Percentiles rank a stretch among this genome's conserved stretches.
These are phyloP conservation scores for Pseudotsuga menziesii DNA, from an alignment of 75 land plant species.

Conservation along the genomic window DNA sequence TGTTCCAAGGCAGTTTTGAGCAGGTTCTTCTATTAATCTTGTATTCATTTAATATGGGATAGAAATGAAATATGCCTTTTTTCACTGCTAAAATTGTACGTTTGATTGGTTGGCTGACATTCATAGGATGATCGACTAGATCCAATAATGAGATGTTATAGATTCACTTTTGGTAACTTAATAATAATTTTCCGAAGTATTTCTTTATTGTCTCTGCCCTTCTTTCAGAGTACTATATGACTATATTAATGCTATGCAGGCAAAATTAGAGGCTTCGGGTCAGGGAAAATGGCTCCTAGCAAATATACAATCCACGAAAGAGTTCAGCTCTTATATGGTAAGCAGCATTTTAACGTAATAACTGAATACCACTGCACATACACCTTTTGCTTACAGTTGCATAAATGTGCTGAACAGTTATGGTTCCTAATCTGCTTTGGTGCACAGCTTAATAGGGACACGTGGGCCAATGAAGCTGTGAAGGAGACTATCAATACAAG, in stretches of 20 bases:
- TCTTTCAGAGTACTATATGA: not conserved
- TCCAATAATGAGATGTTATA: not conserved
- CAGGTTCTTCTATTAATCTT: conserved; percentile 44
- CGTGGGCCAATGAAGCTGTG: conserved; percentile 96
- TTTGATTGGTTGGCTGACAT: not conserved
- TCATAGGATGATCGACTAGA: not conserved
- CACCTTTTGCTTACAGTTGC: not conserved
- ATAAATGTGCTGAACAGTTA: not conserved
- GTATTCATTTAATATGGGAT: not conserved
- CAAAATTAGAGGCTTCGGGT: conserved; percentile 73
- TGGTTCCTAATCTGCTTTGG: conserved; percentile 5
- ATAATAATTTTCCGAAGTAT: not conserved
- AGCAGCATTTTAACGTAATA: not conserved
- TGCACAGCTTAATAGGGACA: conserved; percentile 91
- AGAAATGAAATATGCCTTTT: not conserved
- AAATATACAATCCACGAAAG: conserved; percentile 88
- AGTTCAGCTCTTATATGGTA: conserved; percentile 96
- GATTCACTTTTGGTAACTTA: not conserved
- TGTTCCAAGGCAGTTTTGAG: conserved; percentile 88
- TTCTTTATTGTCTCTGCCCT: not conserved
- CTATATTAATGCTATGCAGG: conserved; percentile 43
- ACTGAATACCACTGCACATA: not conserved
- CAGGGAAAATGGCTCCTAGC: conserved; percentile 90
- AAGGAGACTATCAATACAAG: conserved; percentile 79
- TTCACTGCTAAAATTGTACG: not conserved